phyloP scores from a whole-genome alignment of 345 rosid species.

The Moringa oleifera region DNA sequence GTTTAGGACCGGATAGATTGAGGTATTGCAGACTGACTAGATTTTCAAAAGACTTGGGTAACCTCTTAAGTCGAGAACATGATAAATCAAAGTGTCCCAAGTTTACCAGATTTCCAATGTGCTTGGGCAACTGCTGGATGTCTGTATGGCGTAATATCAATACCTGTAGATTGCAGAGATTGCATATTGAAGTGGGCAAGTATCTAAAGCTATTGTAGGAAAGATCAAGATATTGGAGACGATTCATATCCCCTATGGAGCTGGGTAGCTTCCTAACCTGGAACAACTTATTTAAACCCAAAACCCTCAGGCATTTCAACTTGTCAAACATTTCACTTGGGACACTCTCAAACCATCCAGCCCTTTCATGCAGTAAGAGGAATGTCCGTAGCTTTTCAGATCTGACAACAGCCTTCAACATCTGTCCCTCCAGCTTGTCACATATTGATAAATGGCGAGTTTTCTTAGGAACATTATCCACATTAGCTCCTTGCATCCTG shows the following conservation, averaged over 20 bases:
- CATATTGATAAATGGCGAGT: neutral
- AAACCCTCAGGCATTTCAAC: conserved; percentile 5
- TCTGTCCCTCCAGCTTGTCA: neutral
- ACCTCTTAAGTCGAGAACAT: too few species aligned
- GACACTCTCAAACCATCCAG: neutral
- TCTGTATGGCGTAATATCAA: too few species aligned
- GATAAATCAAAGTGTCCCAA: too few species aligned
- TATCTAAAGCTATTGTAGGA: neutral
- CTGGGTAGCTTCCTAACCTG: neutral
- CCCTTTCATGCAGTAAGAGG: neutral
- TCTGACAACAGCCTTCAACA: neutral
- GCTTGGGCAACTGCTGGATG: too few species aligned
- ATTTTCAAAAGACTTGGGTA: too few species aligned
- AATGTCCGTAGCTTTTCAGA: neutral
- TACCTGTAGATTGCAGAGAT: neutral
- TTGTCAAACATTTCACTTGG: neutral
- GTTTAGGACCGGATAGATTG: too few species aligned
- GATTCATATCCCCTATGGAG: neutral
- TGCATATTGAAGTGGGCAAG: neutral
- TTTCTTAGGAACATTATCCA: neutral
- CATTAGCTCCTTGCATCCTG: neutral
- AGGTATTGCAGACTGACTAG: too few species aligned
- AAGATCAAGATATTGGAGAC: neutral
- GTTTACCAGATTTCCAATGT: too few species aligned
- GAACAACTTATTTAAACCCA: neutral